phyloP scores from a whole-genome alignment of 257 asterid species.

The Penstemon eatonii region DNA sequence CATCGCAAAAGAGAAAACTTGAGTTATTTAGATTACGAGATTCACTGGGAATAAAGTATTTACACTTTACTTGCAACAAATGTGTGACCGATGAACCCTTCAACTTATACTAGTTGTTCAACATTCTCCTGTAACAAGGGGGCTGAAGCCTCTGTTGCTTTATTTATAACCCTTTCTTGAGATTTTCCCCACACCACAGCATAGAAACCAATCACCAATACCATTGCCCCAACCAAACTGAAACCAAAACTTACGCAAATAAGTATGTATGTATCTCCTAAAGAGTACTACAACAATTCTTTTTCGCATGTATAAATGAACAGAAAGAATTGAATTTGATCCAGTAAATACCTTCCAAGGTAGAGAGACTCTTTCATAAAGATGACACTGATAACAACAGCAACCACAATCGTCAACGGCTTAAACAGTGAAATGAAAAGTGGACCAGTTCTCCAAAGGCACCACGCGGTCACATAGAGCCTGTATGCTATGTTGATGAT shows the following conservation, averaged over 20 bases:
- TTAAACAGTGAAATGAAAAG: slow-evolving; percentile 54
- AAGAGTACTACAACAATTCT: neutral
- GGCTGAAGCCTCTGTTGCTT: slow-evolving; percentile 25
- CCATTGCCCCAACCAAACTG: slow-evolving; percentile 52
- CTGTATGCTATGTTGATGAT: slow-evolving; percentile 47
- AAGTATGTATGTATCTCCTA: neutral
- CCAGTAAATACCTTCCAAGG: slow-evolving; percentile 49
- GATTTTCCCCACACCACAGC: slow-evolving; percentile 61
- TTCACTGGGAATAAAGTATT: neutral
- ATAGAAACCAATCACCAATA: slow-evolving; percentile 52
- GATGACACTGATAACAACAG: slow-evolving; percentile 46
- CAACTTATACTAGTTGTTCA: slow-evolving; percentile 21
- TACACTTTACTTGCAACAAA: slow-evolving; percentile 17
- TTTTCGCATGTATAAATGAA: neutral
- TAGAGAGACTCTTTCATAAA: slow-evolving; percentile 47
- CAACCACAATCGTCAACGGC: slow-evolving; percentile 47
- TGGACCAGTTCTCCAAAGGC: slow-evolving; percentile 52
- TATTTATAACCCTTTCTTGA: slow-evolving; percentile 35
- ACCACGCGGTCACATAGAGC: slow-evolving; percentile 57
- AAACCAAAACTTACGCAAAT: neutral
- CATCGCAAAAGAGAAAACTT: too few relatives aligned
- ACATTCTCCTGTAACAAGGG: slow-evolving; percentile 40
- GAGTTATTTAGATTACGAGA: too few relatives aligned
- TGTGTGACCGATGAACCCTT: neutral
- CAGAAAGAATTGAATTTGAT: neutral